Base-by-base conservation (phyloP, 2,329 filamentous ascomycete species). In the Claviceps monticola region DNA sequence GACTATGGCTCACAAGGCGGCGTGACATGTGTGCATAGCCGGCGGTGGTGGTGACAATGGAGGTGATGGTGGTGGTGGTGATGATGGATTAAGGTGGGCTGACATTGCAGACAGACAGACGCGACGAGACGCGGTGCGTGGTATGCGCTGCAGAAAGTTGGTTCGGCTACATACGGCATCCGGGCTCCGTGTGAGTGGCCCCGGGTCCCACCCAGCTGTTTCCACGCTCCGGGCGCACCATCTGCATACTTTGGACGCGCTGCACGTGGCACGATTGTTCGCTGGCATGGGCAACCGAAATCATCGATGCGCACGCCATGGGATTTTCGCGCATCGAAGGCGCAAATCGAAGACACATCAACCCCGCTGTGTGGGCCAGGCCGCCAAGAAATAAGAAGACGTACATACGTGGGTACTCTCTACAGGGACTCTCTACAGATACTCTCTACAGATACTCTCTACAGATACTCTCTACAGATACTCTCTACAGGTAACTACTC, bases 1-100 rank as follows among this genome's bases (percentile, higher is more conserved):
- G 52, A 52, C 55, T 37, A 51, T 64, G 63, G 41, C 63, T 63
- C 53, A 64, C 54, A 17, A 64, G 61, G 46, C 63, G 61, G 39
- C 62, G 64, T 19, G 67, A 62, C 67, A 69, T 69, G 45, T n/a
- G 21, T 49, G 19, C 11, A 8, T 29, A 19, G 57, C 47, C 13
- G 41, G 57, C 26, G 23, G 47, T 29, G 26, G 8, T 29, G 26
- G 26, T 29, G 9, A 34, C 9, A 8, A 11, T 34, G 29, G 9
- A 11, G 3, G 8, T 34, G 29, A 11, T 34, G 29, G 9, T 23
- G 23, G 23, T 29, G 26, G 26, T 29, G 26, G 26, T 29, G 9
- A 34, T 11, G 29, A 34, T 34, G 29, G 29, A 34, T 34, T 9
- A 34, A 34, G 29, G 29, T 34, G 29, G 29, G 29, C 29, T 9